Evolutionary conservation across 352 stramenopile genomes (phyloP), one percentile per base, ranked within the genome.

Genomic region (Pythium volutum): DNA sequence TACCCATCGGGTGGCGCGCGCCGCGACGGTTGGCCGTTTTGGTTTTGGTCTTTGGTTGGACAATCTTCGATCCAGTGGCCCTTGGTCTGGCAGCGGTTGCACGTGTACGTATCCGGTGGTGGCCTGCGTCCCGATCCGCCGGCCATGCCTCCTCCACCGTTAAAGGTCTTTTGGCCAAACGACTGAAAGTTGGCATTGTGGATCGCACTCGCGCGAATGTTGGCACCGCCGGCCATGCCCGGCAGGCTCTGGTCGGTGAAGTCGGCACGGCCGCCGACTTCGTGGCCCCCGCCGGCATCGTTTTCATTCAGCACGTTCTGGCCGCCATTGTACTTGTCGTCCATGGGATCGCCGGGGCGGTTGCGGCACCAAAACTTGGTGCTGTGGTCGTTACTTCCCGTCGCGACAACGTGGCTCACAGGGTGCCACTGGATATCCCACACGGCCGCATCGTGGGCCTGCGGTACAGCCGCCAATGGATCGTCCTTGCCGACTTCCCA

Each of bases 371-470:
- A 99, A 61, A 99, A 99, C 75, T 99, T 99, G 36, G 95, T 97
- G 63, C 95, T 98, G 67, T 98, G 81, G 73, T 99, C 97, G 68
- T 99, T 98, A 56, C 80, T 97, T 52, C 92, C 97, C 12, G 93
- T 98, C 3, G 95, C 96, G 18, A 99, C 75, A 27, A 98, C 86
- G 62, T 99, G 96, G 27, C 97, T 97, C 20, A 96, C 88, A 10
- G 97, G 97, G 75, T 99, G 96, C 96, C 96, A 99, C 70, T 98
- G 93, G 69, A 99, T 96, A 71, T 98, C 93, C 96, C 96, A 99
- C 54, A 99, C 96, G 0, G 96, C 95, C 58, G 97, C 97, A 49
- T 99, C 96, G 70, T 99, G 97, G 14, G 96, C 97, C 55, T 95
- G 85, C 2, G 87, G 81, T 43, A 98, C 91, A 3, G 84, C 81